Percentiles rank a stretch among this genome's conserved stretches.
Conservation (phyloP, 75 land plant species). For the Chamaecyparis obtusa region DNA sequence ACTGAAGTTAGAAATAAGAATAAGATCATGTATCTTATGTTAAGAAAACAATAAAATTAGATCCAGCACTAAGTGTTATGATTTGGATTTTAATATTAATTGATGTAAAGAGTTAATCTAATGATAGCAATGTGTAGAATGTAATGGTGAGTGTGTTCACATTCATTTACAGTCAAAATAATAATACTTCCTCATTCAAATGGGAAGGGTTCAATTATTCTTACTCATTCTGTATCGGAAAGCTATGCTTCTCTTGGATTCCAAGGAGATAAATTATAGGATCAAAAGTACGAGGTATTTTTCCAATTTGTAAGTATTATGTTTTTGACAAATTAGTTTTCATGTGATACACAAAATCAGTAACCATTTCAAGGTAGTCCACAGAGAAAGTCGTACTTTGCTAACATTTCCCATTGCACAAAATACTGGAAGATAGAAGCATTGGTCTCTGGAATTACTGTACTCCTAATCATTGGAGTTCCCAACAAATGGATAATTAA, state of each 20-base stretch:
- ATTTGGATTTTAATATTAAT: too few species aligned
- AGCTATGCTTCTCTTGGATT: not conserved
- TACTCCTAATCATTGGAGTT: not conserved
- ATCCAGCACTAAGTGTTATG: too few species aligned
- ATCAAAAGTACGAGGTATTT: not conserved
- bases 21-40: too few species aligned
- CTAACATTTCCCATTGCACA: not conserved
- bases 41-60: too few species aligned
- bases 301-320: not conserved
- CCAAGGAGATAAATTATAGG: not conserved
- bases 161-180: too few species aligned
- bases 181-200: too few species aligned
- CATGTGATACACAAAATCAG: not conserved
- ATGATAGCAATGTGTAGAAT: too few species aligned
- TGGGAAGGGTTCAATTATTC: not conserved
- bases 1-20: too few species aligned
- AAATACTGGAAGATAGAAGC: not conserved
- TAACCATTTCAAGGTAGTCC: not conserved
- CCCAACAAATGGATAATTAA: not conserved
- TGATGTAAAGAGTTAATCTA: too few species aligned
- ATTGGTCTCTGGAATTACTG: not conserved
- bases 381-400: not conserved
- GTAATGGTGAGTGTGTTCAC: too few species aligned
- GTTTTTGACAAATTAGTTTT: not conserved
- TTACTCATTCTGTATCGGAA: not conserved